These are phyloP conservation scores for Alternaria longipes DNA, from an alignment of 2,329 filamentous ascomycete genomes.

Conservation along the genomic window DNA sequence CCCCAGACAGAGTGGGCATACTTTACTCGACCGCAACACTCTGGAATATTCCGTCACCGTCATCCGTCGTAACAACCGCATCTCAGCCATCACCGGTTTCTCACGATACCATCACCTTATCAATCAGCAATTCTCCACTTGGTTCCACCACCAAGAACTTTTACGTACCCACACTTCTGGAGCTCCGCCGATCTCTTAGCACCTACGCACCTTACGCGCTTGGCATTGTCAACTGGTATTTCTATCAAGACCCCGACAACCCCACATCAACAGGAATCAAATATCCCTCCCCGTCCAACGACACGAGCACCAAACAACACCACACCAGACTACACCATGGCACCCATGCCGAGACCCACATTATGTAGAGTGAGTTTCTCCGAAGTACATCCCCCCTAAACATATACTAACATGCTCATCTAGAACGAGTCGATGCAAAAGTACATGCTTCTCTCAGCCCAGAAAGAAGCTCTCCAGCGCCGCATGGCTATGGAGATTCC, in stretches of 20 bases:
- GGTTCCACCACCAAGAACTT: constrained; percentile 23
- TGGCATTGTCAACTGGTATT: constrained; percentile 20
- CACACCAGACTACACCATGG: constrained; percentile 20
- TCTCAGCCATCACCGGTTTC: constrained; percentile 16
- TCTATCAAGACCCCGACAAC: constrained; percentile 22
- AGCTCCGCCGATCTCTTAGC: constrained; percentile 24
- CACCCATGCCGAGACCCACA: constrained; percentile 32
- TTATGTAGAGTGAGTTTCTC: constrained; percentile 32
- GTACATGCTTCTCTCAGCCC: constrained; percentile 53
- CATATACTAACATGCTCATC: constrained; percentile 20
- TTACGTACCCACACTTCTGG: constrained; percentile 25
- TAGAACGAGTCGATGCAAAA: constrained; percentile 49
- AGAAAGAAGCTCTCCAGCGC: constrained; percentile 53
- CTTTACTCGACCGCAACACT: constrained; percentile 6
- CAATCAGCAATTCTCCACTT: constrained; percentile 23
- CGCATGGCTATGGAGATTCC: constrained; percentile 51
- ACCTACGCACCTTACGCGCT: constrained; percentile 19
- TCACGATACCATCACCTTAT: constrained; percentile 24
- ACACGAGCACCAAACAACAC: constrained; percentile 7
- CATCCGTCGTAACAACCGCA: constrained; percentile 16
- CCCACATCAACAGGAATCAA: constrained; percentile 23
- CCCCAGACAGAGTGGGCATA: background rate
- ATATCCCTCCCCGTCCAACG: constrained; percentile 8
- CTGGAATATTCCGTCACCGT: background rate
- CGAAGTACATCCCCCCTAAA: background rate